Percentiles rank a stretch among this genome's conserved stretches.
phyloP scores from a whole-genome alignment of 495 filamentous ascomycete genomes.

The Aspergillus ostianus region DNA sequence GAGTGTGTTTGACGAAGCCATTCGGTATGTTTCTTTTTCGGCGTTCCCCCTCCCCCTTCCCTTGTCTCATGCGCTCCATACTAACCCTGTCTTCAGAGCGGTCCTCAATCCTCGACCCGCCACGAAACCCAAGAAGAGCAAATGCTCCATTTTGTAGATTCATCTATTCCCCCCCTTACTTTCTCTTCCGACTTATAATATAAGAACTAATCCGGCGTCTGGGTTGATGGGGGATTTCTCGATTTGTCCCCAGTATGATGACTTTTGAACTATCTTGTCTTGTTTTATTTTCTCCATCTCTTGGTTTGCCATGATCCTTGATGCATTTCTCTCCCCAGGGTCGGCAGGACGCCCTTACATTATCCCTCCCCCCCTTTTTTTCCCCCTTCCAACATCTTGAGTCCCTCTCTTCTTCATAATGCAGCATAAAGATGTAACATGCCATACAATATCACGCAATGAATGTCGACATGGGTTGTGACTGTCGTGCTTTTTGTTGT shows the following conservation, averaged over 20 bases:
- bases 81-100: constrained; percentile 51
- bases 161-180: constrained; percentile 7
- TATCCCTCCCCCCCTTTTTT: neutral
- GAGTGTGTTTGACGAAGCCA: constrained; percentile 97
- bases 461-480: constrained; percentile 14
- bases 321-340: constrained; percentile 16
- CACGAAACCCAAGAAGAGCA: constrained; percentile 61
- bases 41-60: neutral
- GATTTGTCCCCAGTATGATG: constrained; percentile 27
- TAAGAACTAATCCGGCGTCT: constrained; percentile 49
- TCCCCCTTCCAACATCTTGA: neutral
- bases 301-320: constrained; percentile 1
- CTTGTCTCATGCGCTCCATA: neutral
- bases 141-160: constrained; percentile 75
- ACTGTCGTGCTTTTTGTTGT: neutral
- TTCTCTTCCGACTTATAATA: constrained; percentile 30
- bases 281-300: constrained; percentile 12
- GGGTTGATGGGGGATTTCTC: constrained; percentile 27
- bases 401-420: constrained; percentile 18
- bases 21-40: constrained; percentile 63
- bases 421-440: constrained; percentile 32
- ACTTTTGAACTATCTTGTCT: constrained; percentile 28
- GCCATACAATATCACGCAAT: constrained; percentile 27
- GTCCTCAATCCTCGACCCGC: constrained; percentile 76
- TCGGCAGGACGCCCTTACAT: constrained; percentile 13